Base-by-base conservation (phyloP, 2,329 filamentous ascomycete genomes). In the Alternaria brassicicola region DNA sequence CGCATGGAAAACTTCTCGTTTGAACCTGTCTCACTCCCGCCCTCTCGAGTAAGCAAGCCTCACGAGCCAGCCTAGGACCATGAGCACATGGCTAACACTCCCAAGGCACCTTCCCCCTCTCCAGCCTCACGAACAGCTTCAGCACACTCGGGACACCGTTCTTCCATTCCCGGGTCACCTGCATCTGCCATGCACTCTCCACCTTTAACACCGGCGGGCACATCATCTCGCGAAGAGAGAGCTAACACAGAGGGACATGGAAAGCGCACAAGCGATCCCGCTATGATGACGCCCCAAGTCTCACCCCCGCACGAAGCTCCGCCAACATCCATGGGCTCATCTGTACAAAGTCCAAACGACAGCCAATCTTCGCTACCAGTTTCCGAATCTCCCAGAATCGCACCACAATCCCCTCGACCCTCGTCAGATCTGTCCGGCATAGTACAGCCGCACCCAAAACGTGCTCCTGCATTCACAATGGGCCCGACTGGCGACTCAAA, bases 1-100 rank as follows among this genome's bases (percentile, higher is more conserved):
- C 87, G 93, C 63, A 87, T 96, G 82, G 90, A 90, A 74, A 91
- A 93, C 74, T 96, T 92, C 78, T 88, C 90, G 41, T 98, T 93
- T 72, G 93, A 97, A 75, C 89, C 94, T 31, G 88, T 97, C 63
- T 98, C 95, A 33, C 83, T 98, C 51, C 94, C 95, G 35, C 84
- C 86, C 30, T 94, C 92, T 43, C 86, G 91, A 79, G 92, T 94
- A 87, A 79, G 89, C 85, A 66, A 50, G 19, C 63, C 21, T 39
- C 35, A 17, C 25, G 13, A 8, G 23, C 41, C 46, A 23, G 23
- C 39, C 33, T 38, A 53, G 49, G 30, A 35, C 42, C 41, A 36
- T 57, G 43, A 42, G 39, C 51, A 53, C 35, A 45, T 33, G 55
- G 66, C 74, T 73, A 65, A 74, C 59, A 72, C 57, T 61, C 31